Percentiles rank a stretch among this genome's conserved stretches.
Evolutionary conservation across 371 early-diverging fungal genomes (phyloP).

Genomic region (Basidiobolus heterosporus): DNA sequence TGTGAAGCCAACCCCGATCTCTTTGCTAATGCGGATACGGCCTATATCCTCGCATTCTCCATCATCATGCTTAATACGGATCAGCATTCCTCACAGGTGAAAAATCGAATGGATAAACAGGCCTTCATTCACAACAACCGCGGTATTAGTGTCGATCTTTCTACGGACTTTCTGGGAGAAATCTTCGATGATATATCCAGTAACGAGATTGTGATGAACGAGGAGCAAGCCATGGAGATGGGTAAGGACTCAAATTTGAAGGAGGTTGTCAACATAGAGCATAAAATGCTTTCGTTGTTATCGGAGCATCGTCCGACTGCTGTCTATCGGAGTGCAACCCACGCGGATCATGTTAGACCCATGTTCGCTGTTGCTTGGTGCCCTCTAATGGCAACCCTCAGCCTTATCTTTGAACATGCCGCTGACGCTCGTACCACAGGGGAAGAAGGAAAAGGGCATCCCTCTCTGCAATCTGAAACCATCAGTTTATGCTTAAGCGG

Average conservation of each 20-base stretch:
- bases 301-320: not conserved
- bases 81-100: constrained; percentile 75
- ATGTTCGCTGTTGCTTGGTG: constrained; percentile 91
- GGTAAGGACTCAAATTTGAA: constrained; percentile 3
- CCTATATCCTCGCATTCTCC: constrained; percentile 86
- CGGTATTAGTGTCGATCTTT: constrained; percentile 70
- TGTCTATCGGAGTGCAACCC: constrained; percentile 38
- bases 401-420: constrained; percentile 70
- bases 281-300: constrained; percentile 20
- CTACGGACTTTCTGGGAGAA: constrained; percentile 37
- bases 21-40: constrained; percentile 71
- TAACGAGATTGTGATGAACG: constrained; percentile 86
- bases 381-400: constrained; percentile 66
- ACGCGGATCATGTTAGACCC: constrained; percentile 72
- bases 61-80: constrained; percentile 94
- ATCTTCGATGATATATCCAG: constrained; percentile 68
- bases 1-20: constrained; percentile 52
- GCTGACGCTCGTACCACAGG: constrained; percentile 23
- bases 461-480: constrained; percentile 18
- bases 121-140: constrained; percentile 63
- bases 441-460: no score
- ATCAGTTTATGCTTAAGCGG: constrained; percentile 57
- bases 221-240: constrained; percentile 31
- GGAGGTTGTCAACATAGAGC: constrained; percentile 4
- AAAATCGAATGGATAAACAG: constrained; percentile 56